Evolutionary conservation across 2,329 filamentous ascomycete genomes (phyloP).

Genomic region (Penicillium sp.): DNA sequence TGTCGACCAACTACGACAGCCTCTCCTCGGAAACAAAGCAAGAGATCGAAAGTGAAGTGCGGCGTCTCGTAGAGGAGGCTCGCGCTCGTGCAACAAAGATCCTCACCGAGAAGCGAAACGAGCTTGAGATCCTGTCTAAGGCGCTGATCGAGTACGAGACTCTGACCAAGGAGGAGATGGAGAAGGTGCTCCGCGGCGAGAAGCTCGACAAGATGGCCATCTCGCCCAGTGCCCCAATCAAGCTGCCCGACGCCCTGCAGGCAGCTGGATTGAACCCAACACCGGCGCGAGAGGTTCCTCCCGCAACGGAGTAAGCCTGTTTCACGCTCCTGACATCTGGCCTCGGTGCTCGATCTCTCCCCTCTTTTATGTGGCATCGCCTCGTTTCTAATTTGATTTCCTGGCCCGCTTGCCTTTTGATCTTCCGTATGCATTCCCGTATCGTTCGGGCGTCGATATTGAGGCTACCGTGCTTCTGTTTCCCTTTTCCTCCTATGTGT

Average conservation of each 20-base stretch:
- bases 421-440: slow-evolving; percentile 23
- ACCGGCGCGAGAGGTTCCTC: slow-evolving; percentile 23
- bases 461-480: slow-evolving; percentile 26
- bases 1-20: slow-evolving; percentile 74
- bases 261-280: slow-evolving; percentile 32
- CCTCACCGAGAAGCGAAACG: slow-evolving; percentile 73
- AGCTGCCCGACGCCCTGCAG: slow-evolving; percentile 61
- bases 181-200: slow-evolving; percentile 85
- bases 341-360: slow-evolving; percentile 5
- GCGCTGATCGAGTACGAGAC: slow-evolving; percentile 95
- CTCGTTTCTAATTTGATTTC: slow-evolving; percentile 9
- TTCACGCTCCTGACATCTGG: background rate
- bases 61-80: slow-evolving; percentile 78
- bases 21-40: slow-evolving; percentile 85
- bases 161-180: slow-evolving; percentile 82
- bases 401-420: slow-evolving; percentile 2
- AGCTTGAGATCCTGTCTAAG: slow-evolving; percentile 84
- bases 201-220: slow-evolving; percentile 69
- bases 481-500: background rate
- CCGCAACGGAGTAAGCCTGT: slow-evolving; percentile 26
- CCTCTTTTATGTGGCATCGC: slow-evolving; percentile 9
- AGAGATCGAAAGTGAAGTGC: slow-evolving; percentile 85
- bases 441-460: slow-evolving; percentile 27
- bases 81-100: slow-evolving; percentile 72
- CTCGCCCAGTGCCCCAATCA: slow-evolving; percentile 59